Evolutionary conservation across 805 yeast species (phyloP), one percentile per base, ranked within the genome.

Genomic region (Candida loeiensis): DNA sequence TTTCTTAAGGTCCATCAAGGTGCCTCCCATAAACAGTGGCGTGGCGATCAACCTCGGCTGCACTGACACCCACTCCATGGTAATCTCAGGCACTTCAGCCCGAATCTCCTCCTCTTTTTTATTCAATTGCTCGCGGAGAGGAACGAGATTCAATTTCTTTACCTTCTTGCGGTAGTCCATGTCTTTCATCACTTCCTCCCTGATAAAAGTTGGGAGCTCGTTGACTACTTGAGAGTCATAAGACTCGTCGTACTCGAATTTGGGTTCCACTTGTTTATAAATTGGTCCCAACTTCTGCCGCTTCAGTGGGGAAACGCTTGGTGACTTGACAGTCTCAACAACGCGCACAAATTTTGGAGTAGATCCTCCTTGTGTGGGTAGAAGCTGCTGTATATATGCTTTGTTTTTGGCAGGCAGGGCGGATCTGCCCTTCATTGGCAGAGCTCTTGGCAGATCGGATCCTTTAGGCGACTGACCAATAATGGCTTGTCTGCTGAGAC

Each of bases 151-250:
- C 26, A 56, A 45, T 20, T 48, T 46, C 39, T 56, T 58, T n/a
- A 54, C 43, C 37, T 56, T 54, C 18, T 53, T 54, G 31, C 52
- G 59, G 41, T 58, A 53, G 29, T 61, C 64, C 25, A 63, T 41
- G 26, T 68, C 72, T 36, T 59, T 59, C 34, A 63, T 37, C 4
- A 68, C 66, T 38, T 68, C 71, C 6, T 59, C 45, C 37, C 61
- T 54, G 9, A 69, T 49, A 5, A 62, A 59, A 0, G 71, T 58
- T 0, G 74, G 74, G 5, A 69, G 49, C 41, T 64, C 73, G 18
- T 63, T 51, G 19, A 69, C 43, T 6, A 69, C 58, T 0, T 64
- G 55, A 6, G 60, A 55, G 42, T 69, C 72, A 43, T 64, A 65
- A 2, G 66, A 50, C 3, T 54, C 52, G 6, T 63, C 49, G 2